Evolutionary conservation across 2,329 filamentous ascomycete genomes (phyloP).

Genomic region (Calonectria hongkongensis): DNA sequence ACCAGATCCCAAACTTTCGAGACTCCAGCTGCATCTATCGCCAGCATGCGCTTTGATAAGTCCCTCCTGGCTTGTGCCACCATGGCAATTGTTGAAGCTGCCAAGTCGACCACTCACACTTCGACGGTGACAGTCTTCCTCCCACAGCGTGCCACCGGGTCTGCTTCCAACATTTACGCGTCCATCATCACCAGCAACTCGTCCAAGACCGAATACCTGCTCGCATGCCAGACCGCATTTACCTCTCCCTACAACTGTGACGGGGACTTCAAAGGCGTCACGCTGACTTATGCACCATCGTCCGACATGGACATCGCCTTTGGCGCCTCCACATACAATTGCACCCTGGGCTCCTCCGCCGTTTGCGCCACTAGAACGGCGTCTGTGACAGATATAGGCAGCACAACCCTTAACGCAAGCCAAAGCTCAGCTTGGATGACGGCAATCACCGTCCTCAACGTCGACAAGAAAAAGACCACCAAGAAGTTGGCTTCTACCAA

Average conservation of each 20-base stretch:
- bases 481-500: constrained; percentile 32
- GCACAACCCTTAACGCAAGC: constrained; percentile 38
- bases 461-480: constrained; percentile 33
- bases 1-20: background rate
- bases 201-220: constrained; percentile 49
- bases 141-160: constrained; percentile 42
- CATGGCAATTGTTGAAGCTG: background rate
- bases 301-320: constrained; percentile 42
- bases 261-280: constrained; percentile 48
- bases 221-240: constrained; percentile 50
- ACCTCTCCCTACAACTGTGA: constrained; percentile 42
- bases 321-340: constrained; percentile 47
- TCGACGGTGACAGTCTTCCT: constrained; percentile 46
- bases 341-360: constrained; percentile 36
- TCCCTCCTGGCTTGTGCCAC: background rate
- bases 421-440: constrained; percentile 50
- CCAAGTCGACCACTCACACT: constrained; percentile 37
- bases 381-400: background rate
- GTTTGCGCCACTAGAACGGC: constrained; percentile 41
- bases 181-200: constrained; percentile 47
- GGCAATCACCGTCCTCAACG: constrained; percentile 43
- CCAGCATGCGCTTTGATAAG: background rate
- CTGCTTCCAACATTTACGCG: constrained; percentile 49
- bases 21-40: background rate
- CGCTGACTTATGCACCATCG: constrained; percentile 43